Conservation (phyloP, 306 rosid genomes). For the Vigna nakashimae region DNA sequence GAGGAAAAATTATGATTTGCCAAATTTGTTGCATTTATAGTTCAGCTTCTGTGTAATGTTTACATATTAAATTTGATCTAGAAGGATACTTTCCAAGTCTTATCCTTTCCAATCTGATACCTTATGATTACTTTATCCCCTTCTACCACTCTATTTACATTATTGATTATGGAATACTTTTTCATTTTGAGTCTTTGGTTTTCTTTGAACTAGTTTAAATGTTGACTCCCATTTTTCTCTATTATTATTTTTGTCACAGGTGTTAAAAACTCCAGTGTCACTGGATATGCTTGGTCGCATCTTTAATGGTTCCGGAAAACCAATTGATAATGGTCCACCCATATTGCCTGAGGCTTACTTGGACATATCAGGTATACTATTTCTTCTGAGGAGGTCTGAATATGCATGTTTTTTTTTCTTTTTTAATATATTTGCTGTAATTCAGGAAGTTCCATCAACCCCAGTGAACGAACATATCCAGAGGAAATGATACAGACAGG, state of each 20-base stretch:
- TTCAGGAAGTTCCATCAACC: constrained; percentile 97
- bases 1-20: constrained; percentile 9
- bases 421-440: constrained; percentile 25
- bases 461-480: constrained; percentile 99
- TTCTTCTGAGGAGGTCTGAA: constrained; percentile 24
- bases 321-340: constrained; percentile 98
- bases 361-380: constrained; percentile 86
- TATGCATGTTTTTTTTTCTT: not conserved
- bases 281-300: constrained; percentile 97
- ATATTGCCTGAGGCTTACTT: constrained; percentile 98
- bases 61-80: constrained; percentile 34
- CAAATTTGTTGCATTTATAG: not conserved
- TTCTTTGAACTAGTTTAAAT: constrained; percentile 31
- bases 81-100: not conserved
- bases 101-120: constrained; percentile 44
- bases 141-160: constrained; percentile 5
- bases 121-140: constrained; percentile 18
- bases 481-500: constrained; percentile 99
- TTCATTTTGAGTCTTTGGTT: constrained; percentile 24
- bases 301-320: constrained; percentile 98
- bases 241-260: constrained; percentile 54
- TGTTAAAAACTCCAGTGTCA: constrained; percentile 97
- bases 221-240: constrained; percentile 41
- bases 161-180: constrained; percentile 20
- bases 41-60: not conserved